These are phyloP conservation scores for Epicoccum nigrum DNA, from an alignment of 2,329 filamentous ascomycete species.

Conservation along the genomic window DNA sequence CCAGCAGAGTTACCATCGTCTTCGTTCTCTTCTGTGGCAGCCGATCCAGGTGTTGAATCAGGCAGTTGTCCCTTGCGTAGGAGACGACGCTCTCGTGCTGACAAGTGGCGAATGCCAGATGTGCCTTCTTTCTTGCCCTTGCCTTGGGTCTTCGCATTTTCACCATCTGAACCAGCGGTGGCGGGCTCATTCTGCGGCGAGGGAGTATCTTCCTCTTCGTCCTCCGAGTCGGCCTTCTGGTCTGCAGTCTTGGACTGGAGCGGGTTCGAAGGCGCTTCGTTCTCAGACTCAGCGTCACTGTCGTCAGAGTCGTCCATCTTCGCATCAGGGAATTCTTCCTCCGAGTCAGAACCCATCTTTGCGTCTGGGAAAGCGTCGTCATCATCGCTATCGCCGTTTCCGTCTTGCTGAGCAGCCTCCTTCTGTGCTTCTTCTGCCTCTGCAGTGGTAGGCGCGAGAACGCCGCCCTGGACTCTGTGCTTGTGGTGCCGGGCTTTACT, in stretches of 20 bases:
- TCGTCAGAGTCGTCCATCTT: conserved; percentile 46
- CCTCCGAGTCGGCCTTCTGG: conserved; percentile 24
- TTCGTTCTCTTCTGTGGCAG: conserved; percentile 27
- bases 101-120: conserved; percentile 43
- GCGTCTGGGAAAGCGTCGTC: conserved; percentile 56
- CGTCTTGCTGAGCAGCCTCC: conserved; percentile 23
- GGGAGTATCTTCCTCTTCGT: conserved; percentile 26
- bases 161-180: conserved; percentile 1
- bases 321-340: conserved; percentile 55
- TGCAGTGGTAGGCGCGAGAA: conserved; percentile 24
- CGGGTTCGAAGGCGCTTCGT: conserved; percentile 45
- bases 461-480: conserved; percentile 65
- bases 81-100: conserved; percentile 47
- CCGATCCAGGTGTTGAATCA: conserved; percentile 17
- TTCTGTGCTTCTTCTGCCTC: conserved; percentile 27
- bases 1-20: conserved; percentile 43
- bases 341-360: conserved; percentile 45
- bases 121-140: conserved; percentile 23
- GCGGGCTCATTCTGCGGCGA: conserved; percentile 14
- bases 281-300: conserved; percentile 45
- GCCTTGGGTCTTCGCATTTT: conserved; percentile 11
- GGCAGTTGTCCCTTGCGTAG: conserved; percentile 46
- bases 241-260: conserved; percentile 41
- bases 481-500: conserved; percentile 82
- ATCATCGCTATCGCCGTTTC: conserved; percentile 44